Percentiles rank a stretch among this genome's conserved stretches.
These are phyloP conservation scores for Xylariaceae sp. DNA, from an alignment of 2,329 filamentous ascomycete species.

Conservation along the genomic window DNA sequence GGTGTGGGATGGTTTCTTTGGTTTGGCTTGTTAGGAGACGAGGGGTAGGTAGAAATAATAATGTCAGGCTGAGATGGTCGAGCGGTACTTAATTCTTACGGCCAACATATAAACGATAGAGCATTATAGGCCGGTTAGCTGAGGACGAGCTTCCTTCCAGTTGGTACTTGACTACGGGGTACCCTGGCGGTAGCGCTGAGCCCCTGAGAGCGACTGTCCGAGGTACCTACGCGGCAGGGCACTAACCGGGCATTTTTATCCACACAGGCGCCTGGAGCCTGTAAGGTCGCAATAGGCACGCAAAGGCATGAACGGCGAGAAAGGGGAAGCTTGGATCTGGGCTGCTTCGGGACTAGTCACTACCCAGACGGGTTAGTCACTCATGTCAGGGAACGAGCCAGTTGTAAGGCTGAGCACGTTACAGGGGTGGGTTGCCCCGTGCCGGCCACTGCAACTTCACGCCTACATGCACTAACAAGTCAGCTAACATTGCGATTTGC, in stretches of 20 bases:
- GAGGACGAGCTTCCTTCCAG: not conserved
- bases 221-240: not conserved
- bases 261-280: too few relatives aligned
- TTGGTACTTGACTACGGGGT: not conserved
- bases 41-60: not conserved
- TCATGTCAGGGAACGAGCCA: not conserved
- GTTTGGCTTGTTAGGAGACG: not conserved
- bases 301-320: not conserved
- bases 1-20: too few relatives aligned
- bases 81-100: not conserved
- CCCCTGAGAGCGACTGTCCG: not conserved
- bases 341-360: not conserved
- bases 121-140: not conserved
- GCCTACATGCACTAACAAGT: not conserved
- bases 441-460: too few relatives aligned
- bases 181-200: not conserved
- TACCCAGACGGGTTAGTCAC: not conserved
- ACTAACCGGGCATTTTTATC: not conserved
- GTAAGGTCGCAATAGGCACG: too few relatives aligned
- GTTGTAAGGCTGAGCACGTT: not conserved
- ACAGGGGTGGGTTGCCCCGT: not conserved
- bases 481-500: not conserved
- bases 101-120: not conserved
- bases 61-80: not conserved
- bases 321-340: not conserved